Conservation (phyloP, 306 rosid genomes). For the Ammopiptanthus mongolicus region DNA sequence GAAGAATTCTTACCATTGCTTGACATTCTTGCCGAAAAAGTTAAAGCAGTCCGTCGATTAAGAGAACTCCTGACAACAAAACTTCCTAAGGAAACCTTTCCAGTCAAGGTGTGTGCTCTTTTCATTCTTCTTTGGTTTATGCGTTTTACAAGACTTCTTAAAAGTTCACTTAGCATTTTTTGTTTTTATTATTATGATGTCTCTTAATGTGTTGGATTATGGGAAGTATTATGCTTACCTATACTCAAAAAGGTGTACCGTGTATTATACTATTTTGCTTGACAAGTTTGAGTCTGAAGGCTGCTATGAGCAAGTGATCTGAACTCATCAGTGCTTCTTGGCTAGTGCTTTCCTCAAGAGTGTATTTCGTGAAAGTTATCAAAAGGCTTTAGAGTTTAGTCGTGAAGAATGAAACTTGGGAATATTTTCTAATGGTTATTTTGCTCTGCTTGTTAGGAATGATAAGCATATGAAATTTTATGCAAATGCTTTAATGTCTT, state of each 20-base stretch:
- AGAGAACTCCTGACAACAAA: constrained; percentile 90
- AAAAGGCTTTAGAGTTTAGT: not conserved
- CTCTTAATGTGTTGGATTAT: not conserved
- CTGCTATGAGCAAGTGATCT: not conserved
- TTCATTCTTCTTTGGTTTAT: not conserved
- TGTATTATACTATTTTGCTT: not conserved
- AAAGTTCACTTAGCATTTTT: not conserved
- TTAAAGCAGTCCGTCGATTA: constrained; percentile 82
- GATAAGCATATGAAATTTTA: not conserved
- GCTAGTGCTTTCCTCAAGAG: not conserved
- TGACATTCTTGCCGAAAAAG: constrained; percentile 85
- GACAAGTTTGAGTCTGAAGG: not conserved
- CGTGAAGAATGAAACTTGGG: not conserved
- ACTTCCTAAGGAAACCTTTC: constrained; percentile 87
- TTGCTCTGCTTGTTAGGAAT: not conserved
- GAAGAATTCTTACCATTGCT: constrained; percentile 86
- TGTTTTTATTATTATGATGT: not conserved
- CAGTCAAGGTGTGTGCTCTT: constrained; percentile 67
- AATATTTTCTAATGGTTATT: not conserved
- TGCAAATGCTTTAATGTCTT: not conserved
- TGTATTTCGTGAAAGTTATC: not conserved
- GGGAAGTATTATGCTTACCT: not conserved
- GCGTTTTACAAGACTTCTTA: not conserved
- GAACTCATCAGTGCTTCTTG: not conserved
- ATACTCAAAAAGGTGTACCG: not conserved